A percentile compares a stretch with the other conserved stretches of the same genome.
Conservation (phyloP, 2,329 filamentous ascomycete species). For the Nectriaceae sp. region DNA sequence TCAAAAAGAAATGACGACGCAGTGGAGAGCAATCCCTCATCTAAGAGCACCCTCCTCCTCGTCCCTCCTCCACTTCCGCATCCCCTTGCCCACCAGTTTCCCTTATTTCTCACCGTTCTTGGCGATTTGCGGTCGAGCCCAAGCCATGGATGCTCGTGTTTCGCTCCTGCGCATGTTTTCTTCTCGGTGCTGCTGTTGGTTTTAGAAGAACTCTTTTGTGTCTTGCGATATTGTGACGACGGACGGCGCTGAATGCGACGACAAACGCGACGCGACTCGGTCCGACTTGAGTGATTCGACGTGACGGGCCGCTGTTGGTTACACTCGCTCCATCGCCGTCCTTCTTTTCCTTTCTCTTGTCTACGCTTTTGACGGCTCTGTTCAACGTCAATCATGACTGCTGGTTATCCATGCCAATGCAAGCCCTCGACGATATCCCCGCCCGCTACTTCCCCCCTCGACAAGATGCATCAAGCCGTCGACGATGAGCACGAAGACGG, state of each 20-base stretch:
- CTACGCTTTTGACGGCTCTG: background rate
- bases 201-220: background rate
- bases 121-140: background rate
- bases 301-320: background rate
- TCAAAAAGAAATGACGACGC: too few species aligned
- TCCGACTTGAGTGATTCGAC: background rate
- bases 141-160: too few species aligned
- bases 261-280: background rate
- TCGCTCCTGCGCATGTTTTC: too few species aligned
- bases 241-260: background rate
- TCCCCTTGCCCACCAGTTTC: background rate
- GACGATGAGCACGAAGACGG: conserved; percentile 2
- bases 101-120: background rate
- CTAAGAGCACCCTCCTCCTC: too few species aligned
- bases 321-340: background rate
- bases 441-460: too few species aligned
- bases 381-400: background rate
- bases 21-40: too few species aligned
- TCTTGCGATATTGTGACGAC: background rate
- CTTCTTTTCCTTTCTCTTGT: background rate
- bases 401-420: too few species aligned
- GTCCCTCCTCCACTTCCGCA: too few species aligned
- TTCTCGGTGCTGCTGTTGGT: too few species aligned
- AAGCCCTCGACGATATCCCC: too few species aligned
- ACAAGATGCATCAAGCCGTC: conserved; percentile 2